Base-by-base conservation (phyloP, 768 basidiomycete species). In the Rhizopogon sp. region DNA sequence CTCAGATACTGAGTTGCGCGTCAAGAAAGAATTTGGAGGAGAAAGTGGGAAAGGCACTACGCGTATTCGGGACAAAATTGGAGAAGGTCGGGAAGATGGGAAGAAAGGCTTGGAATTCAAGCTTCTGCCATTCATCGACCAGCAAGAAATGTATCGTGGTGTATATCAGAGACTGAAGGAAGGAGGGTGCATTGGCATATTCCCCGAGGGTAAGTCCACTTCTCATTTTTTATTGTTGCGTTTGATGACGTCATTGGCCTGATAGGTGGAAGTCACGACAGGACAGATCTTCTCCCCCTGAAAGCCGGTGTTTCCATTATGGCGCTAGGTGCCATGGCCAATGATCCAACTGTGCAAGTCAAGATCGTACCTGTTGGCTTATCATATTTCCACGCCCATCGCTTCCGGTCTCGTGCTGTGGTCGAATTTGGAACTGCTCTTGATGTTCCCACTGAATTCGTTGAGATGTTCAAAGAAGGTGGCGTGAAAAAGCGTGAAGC, bases 271-370 rank as follows among this genome's bases (percentile, higher is more conserved):
- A 98, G 95, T 56, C 97, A 99, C 70, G 97, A 99, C 72, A 87
- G 97, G 40, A 95, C 92, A 8, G 94, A 98, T 70, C 80, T 98
- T 49, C 82, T 98, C 17, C 97, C 97, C 2, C 79, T 99, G 40
- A 99, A 99, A 73, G 97, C 97, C 29, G 97, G 97, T 5, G 95
- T 98, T 37, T 90, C 94, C 1, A 82, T 98, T 63, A 98, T 99
- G 95, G 95, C 97, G 22, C 79, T 99, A 8, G 97, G 97, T 25
- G 95, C 97, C 5, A 96, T 98, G 93, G 91, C 91, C 9, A 88
- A 89, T 58, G 83, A 98, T 66, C 86, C 93, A 5, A 82, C 76
- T 55, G 77, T 95, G 37, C 82, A 85, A 59, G 93, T 99, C 66
- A 90, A 92, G 69, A 92, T 99, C 58, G 94, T 95, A 66, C 84